Conservation (phyloP, 352 stramenopile species). For the Pythium phragmiticola region DNA sequence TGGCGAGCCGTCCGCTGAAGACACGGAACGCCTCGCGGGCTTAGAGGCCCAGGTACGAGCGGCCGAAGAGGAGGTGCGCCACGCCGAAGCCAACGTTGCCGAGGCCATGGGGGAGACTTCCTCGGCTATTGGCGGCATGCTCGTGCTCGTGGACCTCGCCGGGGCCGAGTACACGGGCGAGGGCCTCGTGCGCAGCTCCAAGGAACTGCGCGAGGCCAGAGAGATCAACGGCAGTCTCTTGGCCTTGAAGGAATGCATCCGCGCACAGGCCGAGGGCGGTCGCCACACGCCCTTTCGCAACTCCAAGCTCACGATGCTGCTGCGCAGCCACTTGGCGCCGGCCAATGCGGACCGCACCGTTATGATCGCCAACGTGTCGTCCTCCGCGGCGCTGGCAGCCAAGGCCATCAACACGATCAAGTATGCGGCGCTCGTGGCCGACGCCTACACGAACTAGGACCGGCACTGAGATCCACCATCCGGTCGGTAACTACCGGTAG, state of each 20-base stretch:
- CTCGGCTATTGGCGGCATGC: constrained; percentile 28
- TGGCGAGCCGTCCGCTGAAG: constrained; percentile 13
- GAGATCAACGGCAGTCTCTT: constrained; percentile 52
- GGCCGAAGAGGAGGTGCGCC: constrained; percentile 25
- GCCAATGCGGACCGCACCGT: constrained; percentile 29
- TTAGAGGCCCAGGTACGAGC: constrained; percentile 26
- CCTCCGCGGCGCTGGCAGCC: constrained; percentile 18
- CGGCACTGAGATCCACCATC: too few species aligned
- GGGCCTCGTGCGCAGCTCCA: constrained; percentile 30
- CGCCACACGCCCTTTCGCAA: constrained; percentile 39
- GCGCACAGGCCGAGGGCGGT: constrained; percentile 25
- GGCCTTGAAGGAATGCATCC: constrained; percentile 53
- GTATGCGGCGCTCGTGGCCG: constrained; percentile 41
- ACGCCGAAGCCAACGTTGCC: constrained; percentile 20
- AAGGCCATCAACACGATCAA: constrained; percentile 42
- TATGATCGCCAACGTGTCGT: constrained; percentile 53
- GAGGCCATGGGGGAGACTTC: constrained; percentile 18
- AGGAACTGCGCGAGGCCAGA: constrained; percentile 27
- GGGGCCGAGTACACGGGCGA: constrained; percentile 57
- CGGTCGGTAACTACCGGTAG: too few species aligned
- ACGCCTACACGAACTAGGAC: constrained; percentile 26
- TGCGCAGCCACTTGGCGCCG: constrained; percentile 34
- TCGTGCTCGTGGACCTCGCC: constrained; percentile 54
- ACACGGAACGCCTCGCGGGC: constrained; percentile 29
- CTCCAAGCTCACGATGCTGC: constrained; percentile 49